A percentile compares a stretch with the other conserved stretches of the same genome.
phyloP scores from a whole-genome alignment of 2,329 filamentous ascomycete species.

The Didymellaceae sp. region DNA sequence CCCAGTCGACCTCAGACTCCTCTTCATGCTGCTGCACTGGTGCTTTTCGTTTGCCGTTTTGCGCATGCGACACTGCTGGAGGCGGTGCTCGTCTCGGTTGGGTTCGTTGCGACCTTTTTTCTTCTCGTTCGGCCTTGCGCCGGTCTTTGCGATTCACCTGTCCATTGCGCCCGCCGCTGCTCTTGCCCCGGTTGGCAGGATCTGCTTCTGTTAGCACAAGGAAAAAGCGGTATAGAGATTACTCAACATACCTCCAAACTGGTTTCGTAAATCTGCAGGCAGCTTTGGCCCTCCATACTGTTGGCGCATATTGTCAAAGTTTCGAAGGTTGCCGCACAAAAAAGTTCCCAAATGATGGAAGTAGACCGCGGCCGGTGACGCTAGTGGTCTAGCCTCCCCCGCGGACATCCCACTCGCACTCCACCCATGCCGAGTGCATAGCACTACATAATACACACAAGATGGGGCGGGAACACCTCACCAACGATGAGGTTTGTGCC shows the following conservation, averaged over 20 bases:
- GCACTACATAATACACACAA: slow-evolving; percentile 29
- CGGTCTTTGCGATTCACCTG: slow-evolving; percentile 65
- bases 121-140: slow-evolving; percentile 68
- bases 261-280: slow-evolving; percentile 54
- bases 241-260: slow-evolving; percentile 46
- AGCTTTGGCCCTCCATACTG: slow-evolving; percentile 52
- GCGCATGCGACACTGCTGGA: slow-evolving; percentile 18
- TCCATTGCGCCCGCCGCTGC: slow-evolving; percentile 35
- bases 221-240: not conserved
- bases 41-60: slow-evolving; percentile 25
- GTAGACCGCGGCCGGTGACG: slow-evolving; percentile 17
- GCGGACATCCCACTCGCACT: slow-evolving; percentile 22
- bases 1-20: slow-evolving; percentile 36
- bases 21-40: slow-evolving; percentile 33
- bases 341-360: slow-evolving; percentile 41
- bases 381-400: slow-evolving; percentile 22
- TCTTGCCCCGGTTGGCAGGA: slow-evolving; percentile 34
- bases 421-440: slow-evolving; percentile 30
- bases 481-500: slow-evolving; percentile 66
- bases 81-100: slow-evolving; percentile 13
- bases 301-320: slow-evolving; percentile 46
- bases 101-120: slow-evolving; percentile 61
- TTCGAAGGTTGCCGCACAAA: slow-evolving; percentile 28
- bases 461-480: slow-evolving; percentile 61
- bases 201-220: slow-evolving; percentile 26